These are phyloP conservation scores for Eurotiales sp. DNA, from an alignment of 2,329 filamentous ascomycete species.

Conservation along the genomic window DNA sequence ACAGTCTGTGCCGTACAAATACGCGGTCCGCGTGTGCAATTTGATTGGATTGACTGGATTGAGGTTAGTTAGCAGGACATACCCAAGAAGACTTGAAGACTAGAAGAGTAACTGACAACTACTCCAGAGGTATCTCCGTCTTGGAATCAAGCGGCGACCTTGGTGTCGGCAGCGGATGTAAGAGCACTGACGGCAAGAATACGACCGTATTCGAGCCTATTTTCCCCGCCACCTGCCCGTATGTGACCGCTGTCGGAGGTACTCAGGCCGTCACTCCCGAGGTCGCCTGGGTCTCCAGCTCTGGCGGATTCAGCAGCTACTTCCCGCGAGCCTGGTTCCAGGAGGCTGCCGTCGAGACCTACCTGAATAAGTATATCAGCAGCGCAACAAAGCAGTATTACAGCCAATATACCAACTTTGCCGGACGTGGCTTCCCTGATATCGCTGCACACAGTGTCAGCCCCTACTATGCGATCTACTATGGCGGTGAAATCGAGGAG, in stretches of 20 bases:
- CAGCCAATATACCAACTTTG: conserved; percentile 45
- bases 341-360: conserved; percentile 35
- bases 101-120: no score
- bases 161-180: conserved; percentile 27
- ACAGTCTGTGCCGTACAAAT: conserved; percentile 49
- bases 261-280: conserved; percentile 30
- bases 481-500: conserved; percentile 9
- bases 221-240: conserved; percentile 52
- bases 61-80: conserved; percentile 18
- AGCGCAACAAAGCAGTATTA: conserved; percentile 47
- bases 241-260: conserved; percentile 47
- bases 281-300: conserved; percentile 30
- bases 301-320: conserved; percentile 48
- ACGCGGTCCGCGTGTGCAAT: conserved; percentile 48
- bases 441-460: conserved; percentile 55
- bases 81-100: background rate
- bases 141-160: conserved; percentile 29
- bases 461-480: conserved; percentile 33
- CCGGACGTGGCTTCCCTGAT: conserved; percentile 61
- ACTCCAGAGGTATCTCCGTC: conserved; percentile 33
- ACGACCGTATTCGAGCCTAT: conserved; percentile 46
- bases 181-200: conserved; percentile 36
- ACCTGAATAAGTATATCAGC: conserved; percentile 38
- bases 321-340: conserved; percentile 44
- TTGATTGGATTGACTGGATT: conserved; percentile 51